phyloP scores from a whole-genome alignment of 306 rosid species.

The Cicer arietinum region DNA sequence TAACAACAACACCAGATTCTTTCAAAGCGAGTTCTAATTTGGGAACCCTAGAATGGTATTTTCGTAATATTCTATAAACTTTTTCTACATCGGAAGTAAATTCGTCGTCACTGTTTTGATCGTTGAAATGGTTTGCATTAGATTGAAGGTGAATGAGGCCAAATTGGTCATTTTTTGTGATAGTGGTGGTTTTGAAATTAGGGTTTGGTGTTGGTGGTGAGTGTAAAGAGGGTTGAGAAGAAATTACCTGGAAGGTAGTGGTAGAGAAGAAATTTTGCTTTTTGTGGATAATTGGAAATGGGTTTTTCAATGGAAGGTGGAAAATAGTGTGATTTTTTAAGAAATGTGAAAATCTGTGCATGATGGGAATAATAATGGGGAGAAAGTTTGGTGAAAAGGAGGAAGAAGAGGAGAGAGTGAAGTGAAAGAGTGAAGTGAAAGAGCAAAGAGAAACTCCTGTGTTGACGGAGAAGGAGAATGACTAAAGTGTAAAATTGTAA shows the following conservation, averaged over 20 bases:
- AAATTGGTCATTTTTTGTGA: conserved; percentile 30
- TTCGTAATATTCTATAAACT: conserved; percentile 66
- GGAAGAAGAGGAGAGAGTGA: too few relatives aligned
- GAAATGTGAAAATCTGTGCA: conserved; percentile 52
- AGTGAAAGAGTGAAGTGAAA: too few relatives aligned
- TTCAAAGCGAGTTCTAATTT: conserved; percentile 79
- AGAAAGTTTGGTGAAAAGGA: not conserved
- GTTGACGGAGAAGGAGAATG: too few relatives aligned
- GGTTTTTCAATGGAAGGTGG: conserved; percentile 12
- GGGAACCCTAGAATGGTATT: conserved; percentile 75
- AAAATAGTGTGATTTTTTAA: conserved; percentile 27
- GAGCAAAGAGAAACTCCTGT: too few relatives aligned
- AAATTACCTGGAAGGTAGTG: conserved; percentile 10
- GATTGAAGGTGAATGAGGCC: conserved; percentile 54
- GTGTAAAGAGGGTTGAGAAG: conserved; percentile 20
- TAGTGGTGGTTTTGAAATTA: conserved; percentile 4
- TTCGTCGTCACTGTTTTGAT: conserved; percentile 54
- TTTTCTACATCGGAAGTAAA: conserved; percentile 77
- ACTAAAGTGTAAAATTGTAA: too few relatives aligned
- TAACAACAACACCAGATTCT: conserved; percentile 70
- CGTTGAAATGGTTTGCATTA: conserved; percentile 28
- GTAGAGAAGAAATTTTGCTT: conserved; percentile 11
- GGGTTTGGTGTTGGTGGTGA: not conserved
- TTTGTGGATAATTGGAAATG: conserved; percentile 15
- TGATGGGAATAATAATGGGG: conserved; percentile 14